phyloP scores from a whole-genome alignment of 805 yeast genomes.

The Wickerhamomyces strasburgensis region DNA sequence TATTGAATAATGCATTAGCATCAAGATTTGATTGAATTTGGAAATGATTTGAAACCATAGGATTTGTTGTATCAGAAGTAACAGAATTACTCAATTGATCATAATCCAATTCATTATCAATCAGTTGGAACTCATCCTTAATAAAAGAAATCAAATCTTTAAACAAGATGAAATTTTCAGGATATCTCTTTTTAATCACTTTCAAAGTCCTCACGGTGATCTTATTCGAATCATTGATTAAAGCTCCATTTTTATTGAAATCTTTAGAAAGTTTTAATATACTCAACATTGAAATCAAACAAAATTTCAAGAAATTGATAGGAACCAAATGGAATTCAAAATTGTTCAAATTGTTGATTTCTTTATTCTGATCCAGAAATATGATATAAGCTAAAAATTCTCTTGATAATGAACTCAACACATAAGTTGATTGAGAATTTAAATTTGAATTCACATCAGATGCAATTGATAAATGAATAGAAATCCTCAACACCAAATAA shows the following conservation, averaged over 20 bases:
- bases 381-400: constrained; percentile 16
- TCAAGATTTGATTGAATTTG: no score
- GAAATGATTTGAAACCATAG: no score
- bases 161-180: constrained; percentile 23
- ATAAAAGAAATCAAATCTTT: constrained; percentile 12
- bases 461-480: constrained; percentile 9
- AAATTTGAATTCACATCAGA: constrained; percentile 4
- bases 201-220: constrained; percentile 12
- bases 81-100: no score
- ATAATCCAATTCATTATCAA: constrained; percentile 10
- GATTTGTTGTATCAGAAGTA: no score
- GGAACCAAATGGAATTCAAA: constrained; percentile 27
- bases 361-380: constrained; percentile 17
- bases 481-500: constrained; percentile 8
- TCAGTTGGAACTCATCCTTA: constrained; percentile 5
- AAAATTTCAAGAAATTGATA: constrained; percentile 22
- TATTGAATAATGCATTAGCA: no score
- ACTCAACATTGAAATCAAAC: constrained; percentile 19
- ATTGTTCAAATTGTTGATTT: constrained; percentile 20
- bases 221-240: constrained; percentile 14
- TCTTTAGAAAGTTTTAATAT: constrained; percentile 12
- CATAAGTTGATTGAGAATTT: constrained; percentile 13
- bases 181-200: constrained; percentile 23
- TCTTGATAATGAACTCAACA: constrained; percentile 11
- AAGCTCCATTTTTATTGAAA: constrained; percentile 4